Evolutionary conservation across 1,139 yeast genomes (phyloP).

Genomic region (Entelexis sorbosivorans): DNA sequence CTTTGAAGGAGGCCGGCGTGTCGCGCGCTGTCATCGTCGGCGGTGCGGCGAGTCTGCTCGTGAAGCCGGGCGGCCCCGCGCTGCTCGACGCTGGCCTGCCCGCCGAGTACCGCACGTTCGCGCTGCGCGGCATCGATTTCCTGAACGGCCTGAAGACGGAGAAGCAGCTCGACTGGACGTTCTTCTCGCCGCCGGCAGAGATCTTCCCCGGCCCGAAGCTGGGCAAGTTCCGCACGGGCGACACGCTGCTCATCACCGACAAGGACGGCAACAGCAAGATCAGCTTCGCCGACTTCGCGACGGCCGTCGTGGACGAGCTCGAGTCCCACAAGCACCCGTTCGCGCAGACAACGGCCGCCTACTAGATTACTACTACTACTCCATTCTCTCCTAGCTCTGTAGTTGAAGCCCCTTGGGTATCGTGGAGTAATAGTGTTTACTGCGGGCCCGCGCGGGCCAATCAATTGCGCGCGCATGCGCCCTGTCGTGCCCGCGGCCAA

Average conservation of each 20-base stretch:
- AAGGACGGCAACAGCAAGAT: constrained; percentile 13
- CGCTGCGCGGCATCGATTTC: constrained; percentile 7
- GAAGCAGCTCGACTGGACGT: constrained; percentile 15
- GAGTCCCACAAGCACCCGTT: constrained; percentile 9
- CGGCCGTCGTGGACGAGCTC: constrained; percentile 18
- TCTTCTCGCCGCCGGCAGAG: constrained; percentile 13
- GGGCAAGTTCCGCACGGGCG: constrained; percentile 14
- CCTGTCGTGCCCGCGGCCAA: no score
- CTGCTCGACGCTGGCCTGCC: constrained; percentile 17
- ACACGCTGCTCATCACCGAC: constrained; percentile 9
- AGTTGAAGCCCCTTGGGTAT: no score
- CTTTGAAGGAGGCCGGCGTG: constrained; percentile 18
- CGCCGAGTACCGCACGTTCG: constrained; percentile 8
- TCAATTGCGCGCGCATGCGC: no score
- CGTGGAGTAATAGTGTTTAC: no score
- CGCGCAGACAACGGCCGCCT: constrained; percentile 14
- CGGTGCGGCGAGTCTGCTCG: constrained; percentile 16
- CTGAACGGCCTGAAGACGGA: neutral
- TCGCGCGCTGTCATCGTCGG: constrained; percentile 23
- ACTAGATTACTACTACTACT: neutral
- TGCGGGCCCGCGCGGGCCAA: no score
- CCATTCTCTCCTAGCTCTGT: neutral
- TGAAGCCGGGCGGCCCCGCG: constrained; percentile 13
- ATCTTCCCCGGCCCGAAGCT: constrained; percentile 10
- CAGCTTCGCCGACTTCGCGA: constrained; percentile 17